phyloP scores from a whole-genome alignment of 2,329 filamentous ascomycete genomes.

The Fusarium tanahbumbuense region DNA sequence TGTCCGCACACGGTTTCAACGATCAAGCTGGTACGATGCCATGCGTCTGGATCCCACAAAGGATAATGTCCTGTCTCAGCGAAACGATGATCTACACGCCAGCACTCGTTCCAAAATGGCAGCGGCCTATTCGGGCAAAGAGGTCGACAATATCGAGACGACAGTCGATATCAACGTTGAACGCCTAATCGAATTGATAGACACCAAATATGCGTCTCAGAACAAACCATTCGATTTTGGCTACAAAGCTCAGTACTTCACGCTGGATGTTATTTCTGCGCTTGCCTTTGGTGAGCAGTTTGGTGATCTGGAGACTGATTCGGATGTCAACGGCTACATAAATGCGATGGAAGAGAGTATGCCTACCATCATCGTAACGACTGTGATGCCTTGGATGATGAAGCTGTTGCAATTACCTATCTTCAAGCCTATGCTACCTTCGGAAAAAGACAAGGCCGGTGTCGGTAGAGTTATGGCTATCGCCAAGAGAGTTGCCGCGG shows the following conservation, averaged over 20 bases:
- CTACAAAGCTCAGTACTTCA: constrained; percentile 61
- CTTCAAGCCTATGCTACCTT: constrained; percentile 57
- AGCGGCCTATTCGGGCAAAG: constrained; percentile 64
- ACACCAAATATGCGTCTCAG: constrained; percentile 10
- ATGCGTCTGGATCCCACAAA: constrained; percentile 63
- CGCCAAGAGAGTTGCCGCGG: constrained; percentile 45
- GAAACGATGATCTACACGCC: constrained; percentile 58
- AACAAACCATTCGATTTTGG: constrained; percentile 55
- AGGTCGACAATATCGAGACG: constrained; percentile 61
- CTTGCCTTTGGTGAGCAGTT: constrained; percentile 62
- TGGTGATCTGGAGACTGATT: constrained; percentile 58
- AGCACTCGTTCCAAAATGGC: constrained; percentile 61
- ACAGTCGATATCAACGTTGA: constrained; percentile 61
- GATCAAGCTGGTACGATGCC: constrained; percentile 59
- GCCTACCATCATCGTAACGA: constrained; percentile 58
- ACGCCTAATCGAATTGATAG: constrained; percentile 55
- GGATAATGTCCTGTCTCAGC: constrained; percentile 63
- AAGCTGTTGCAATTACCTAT: constrained; percentile 55
- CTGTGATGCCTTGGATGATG: constrained; percentile 56
- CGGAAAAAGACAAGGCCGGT: constrained; percentile 52
- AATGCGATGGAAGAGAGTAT: constrained; percentile 56
- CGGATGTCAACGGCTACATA: constrained; percentile 61
- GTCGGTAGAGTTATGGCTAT: constrained; percentile 58
- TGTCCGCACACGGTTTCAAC: constrained; percentile 50
- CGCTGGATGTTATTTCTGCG: constrained; percentile 64